Evolutionary conservation across 148 eudicot species (phyloP).

Genomic region (Camellia japonica): DNA sequence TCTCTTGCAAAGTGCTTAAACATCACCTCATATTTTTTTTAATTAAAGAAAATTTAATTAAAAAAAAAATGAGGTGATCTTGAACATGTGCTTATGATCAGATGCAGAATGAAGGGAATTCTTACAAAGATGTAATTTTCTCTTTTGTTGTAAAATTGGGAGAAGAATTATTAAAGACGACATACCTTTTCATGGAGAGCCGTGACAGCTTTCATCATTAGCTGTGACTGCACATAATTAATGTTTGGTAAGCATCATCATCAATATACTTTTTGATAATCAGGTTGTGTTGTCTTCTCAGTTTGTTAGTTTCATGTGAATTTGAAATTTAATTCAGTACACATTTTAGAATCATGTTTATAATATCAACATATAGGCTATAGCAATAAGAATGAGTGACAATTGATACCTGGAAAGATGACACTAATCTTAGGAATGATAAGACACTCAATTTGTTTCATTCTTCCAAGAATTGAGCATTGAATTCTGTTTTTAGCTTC

Average conservation of each 20-base stretch:
- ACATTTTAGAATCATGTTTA: not conserved
- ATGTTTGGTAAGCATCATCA: constrained; percentile 7
- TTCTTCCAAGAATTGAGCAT: not conserved
- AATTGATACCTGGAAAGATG: no score
- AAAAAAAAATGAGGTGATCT: no score
- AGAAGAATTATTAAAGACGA: not conserved
- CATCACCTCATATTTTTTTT: no score
- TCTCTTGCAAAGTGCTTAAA: not conserved
- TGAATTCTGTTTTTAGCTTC: not conserved
- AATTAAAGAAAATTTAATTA: no score
- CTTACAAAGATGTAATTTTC: no score
- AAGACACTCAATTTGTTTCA: not conserved
- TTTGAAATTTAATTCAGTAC: not conserved
- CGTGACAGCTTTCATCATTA: constrained; percentile 16
- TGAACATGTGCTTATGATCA: no score
- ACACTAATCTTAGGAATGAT: not conserved
- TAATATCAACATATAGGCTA: not conserved
- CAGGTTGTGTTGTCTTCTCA: not conserved
- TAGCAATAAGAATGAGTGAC: not conserved
- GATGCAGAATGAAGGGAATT: no score
- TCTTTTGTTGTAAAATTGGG: no score
- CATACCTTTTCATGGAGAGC: constrained; percentile 23
- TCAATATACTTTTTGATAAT: not conserved
- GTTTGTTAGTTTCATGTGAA: not conserved
- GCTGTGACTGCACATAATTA: constrained; percentile 12